A percentile compares a stretch with the other conserved stretches of the same genome.
Evolutionary conservation across 139 green algal genomes (phyloP).

Genomic region (Gonium pectorale): DNA sequence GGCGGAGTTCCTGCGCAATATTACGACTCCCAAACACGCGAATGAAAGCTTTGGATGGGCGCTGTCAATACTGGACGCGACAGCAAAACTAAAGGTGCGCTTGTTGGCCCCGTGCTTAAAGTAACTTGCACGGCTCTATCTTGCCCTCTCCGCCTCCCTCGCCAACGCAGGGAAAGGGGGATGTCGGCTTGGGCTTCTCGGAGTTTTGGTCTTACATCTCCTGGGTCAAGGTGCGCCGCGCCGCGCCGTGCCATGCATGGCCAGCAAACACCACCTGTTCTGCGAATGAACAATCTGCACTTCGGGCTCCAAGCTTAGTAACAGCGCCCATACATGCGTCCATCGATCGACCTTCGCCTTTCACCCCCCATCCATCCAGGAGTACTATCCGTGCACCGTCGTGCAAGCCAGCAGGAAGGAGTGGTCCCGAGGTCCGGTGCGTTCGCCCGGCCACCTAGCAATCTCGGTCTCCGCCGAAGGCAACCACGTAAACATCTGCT

Average conservation of each 20-base stretch:
- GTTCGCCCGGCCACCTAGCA: neutral
- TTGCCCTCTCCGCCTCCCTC: neutral
- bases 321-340: too few species aligned
- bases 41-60: neutral
- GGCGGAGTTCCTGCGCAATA: constrained; percentile 3
- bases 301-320: neutral
- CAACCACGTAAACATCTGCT: neutral
- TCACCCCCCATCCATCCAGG: too few species aligned
- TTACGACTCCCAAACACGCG: neutral
- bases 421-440: neutral
- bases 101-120: neutral
- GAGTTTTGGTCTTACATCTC: constrained; percentile 29
- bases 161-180: neutral
- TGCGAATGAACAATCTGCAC: neutral
- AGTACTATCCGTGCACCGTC: constrained; percentile 1
- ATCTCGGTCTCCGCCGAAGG: neutral
- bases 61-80: neutral
- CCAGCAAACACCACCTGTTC: neutral
- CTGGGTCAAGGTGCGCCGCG: constrained; percentile 15
- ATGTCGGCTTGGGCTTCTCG: constrained; percentile 17
- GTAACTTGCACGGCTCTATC: too few species aligned
- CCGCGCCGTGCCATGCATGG: neutral
- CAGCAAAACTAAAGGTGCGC: neutral
- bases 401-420: neutral
- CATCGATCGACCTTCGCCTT: too few species aligned